phyloP scores from a whole-genome alignment of 208 protist genomes.

The Porcisia deanei region DNA sequence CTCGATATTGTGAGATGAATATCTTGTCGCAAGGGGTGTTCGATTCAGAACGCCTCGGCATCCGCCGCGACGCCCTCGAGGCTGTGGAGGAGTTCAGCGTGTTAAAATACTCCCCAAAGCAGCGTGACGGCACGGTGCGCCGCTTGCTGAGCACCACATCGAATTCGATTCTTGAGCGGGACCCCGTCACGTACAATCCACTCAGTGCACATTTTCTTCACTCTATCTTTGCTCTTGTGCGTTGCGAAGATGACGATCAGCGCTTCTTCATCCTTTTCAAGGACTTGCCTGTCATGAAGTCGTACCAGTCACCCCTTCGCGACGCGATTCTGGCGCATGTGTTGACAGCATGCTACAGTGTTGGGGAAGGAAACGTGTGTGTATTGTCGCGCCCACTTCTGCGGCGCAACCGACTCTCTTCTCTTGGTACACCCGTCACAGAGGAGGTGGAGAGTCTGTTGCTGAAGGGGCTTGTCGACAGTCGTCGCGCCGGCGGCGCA shows the following conservation, averaged over 20 bases:
- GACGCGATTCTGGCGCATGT: conserved; percentile 89
- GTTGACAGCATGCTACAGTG: conserved; percentile 72
- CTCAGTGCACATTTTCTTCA: conserved; percentile 67
- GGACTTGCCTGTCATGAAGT: conserved; percentile 57
- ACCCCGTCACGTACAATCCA: conserved; percentile 83
- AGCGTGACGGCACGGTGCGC: conserved; percentile 43
- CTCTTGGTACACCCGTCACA: conserved; percentile 43
- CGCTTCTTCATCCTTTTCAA: conserved; percentile 83
- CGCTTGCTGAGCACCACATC: conserved; percentile 79
- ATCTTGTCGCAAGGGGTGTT: conserved; percentile 63
- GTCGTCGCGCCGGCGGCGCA: conserved; percentile 10
- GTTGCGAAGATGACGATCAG: conserved; percentile 83
- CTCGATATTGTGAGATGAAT: conserved; percentile 41
- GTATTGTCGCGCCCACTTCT: conserved; percentile 53
- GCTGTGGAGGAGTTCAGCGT: conserved; percentile 82
- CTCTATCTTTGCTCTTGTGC: conserved; percentile 78
- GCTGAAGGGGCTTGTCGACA: conserved; percentile 66
- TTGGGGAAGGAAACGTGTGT: conserved; percentile 71
- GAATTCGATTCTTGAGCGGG: conserved; percentile 83
- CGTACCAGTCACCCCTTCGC: conserved; percentile 81
- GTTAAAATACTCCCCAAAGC: conserved; percentile 56
- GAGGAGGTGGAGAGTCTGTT: conserved; percentile 89
- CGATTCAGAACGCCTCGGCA: conserved; percentile 61
- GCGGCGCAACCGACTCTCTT: conserved; percentile 71
- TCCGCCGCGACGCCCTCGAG: conserved; percentile 61